phyloP scores from a whole-genome alignment of 2,329 filamentous ascomycete genomes.

The Aspergillus sp. region DNA sequence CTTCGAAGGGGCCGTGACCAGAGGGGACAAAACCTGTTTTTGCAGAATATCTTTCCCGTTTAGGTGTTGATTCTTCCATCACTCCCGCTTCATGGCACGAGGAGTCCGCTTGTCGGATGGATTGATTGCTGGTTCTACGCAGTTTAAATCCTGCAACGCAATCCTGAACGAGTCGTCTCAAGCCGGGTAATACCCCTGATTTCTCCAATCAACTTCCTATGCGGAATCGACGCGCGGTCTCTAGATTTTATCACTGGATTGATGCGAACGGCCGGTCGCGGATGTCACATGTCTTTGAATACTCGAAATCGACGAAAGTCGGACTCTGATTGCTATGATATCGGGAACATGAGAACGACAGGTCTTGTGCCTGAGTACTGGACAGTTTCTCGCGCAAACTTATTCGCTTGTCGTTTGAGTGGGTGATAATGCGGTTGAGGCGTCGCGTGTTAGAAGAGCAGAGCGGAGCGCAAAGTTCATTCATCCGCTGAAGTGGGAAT shows the following conservation, averaged over 20 bases:
- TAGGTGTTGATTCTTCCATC: background rate
- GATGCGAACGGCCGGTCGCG: background rate
- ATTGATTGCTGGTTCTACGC: background rate
- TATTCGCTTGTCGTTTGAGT: background rate
- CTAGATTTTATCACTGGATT: background rate
- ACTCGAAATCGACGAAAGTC: background rate
- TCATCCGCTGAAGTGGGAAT: background rate
- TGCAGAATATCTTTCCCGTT: slow-evolving; percentile 4
- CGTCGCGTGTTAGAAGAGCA: background rate
- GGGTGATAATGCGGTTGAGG: background rate
- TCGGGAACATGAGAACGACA: background rate
- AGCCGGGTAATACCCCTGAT: background rate
- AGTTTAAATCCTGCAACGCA: background rate
- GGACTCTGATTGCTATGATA: background rate
- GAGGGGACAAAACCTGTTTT: slow-evolving; percentile 8
- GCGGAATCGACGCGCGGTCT: background rate
- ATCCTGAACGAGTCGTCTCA: background rate
- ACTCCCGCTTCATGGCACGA: background rate
- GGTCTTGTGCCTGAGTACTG: background rate
- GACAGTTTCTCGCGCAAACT: background rate
- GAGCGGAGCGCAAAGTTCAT: background rate
- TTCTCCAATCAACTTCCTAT: background rate
- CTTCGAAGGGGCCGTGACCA: background rate
- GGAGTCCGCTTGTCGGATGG: background rate
- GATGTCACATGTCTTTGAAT: background rate